phyloP scores from a whole-genome alignment of 2,329 filamentous ascomycete genomes.

The Apiospora kogelbergensis region DNA sequence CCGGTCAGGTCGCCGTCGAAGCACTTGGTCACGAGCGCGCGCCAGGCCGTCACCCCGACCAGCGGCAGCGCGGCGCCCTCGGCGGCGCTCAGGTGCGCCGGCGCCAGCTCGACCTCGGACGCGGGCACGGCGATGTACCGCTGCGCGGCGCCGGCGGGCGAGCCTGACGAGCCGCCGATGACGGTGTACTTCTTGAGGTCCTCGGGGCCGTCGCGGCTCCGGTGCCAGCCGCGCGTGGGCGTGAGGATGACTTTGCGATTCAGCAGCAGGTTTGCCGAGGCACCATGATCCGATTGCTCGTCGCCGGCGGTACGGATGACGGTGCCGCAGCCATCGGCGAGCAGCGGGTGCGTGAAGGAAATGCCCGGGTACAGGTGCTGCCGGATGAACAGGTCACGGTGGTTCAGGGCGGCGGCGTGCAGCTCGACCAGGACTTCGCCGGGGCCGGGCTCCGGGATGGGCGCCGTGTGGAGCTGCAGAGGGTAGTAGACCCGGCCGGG shows the following conservation, averaged over 20 bases:
- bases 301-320: conserved; percentile 63
- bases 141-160: conserved; percentile 68
- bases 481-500: conserved; percentile 88
- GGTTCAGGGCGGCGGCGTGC: conserved; percentile 82
- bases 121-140: conserved; percentile 72
- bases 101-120: conserved; percentile 73
- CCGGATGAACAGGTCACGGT: conserved; percentile 92
- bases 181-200: conserved; percentile 57
- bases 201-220: conserved; percentile 73
- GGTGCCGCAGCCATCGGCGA: conserved; percentile 79
- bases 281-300: no score
- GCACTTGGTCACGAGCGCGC: conserved; percentile 76
- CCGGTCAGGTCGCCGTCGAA: conserved; percentile 46
- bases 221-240: conserved; percentile 76
- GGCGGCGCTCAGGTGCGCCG: conserved; percentile 66
- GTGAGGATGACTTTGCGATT: conserved; percentile 75
- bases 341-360: conserved; percentile 74
- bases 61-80: conserved; percentile 85
- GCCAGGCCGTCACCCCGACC: conserved; percentile 84
- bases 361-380: conserved; percentile 88
- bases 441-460: conserved; percentile 62
- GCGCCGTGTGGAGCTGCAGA: conserved; percentile 61
- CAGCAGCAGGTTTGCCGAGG: no score
- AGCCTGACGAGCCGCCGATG: conserved; percentile 66
- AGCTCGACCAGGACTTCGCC: conserved; percentile 74